Percentiles rank a stretch among this genome's conserved stretches.
These are phyloP conservation scores for Colletotrichum orchidophilum DNA, from an alignment of 2,329 filamentous ascomycete genomes.

Conservation along the genomic window DNA sequence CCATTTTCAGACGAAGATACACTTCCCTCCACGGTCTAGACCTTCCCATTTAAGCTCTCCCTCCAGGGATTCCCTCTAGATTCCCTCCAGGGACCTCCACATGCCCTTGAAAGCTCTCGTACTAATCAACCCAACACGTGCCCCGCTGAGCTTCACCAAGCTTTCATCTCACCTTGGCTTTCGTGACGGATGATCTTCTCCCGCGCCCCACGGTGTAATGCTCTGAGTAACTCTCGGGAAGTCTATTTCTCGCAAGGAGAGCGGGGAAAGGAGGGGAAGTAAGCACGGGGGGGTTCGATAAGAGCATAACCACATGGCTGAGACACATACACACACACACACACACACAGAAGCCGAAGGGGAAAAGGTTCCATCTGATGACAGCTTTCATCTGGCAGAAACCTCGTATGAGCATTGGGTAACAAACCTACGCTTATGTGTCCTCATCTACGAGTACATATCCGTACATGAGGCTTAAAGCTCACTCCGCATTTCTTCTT, in stretches of 20 bases:
- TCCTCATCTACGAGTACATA: neutral
- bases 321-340: too few species aligned
- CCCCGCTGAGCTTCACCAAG: neutral
- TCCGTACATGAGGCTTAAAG: neutral
- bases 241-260: neutral
- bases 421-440: neutral
- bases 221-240: slow-evolving; percentile 5
- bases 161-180: neutral
- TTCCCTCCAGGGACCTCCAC: neutral
- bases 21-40: neutral
- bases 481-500: too few species aligned
- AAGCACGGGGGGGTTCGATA: neutral
- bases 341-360: neutral
- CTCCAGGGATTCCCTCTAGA: too few species aligned
- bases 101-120: neutral
- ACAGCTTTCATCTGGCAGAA: neutral
- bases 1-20: neutral
- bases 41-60: too few species aligned
- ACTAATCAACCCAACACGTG: neutral
- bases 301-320: neutral
- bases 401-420: neutral
- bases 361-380: neutral
- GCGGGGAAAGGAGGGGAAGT: neutral
- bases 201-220: neutral
- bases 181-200: neutral